Evolutionary conservation across 768 basidiomycete genomes (phyloP).

Genomic region (Naganishia antarctica): DNA sequence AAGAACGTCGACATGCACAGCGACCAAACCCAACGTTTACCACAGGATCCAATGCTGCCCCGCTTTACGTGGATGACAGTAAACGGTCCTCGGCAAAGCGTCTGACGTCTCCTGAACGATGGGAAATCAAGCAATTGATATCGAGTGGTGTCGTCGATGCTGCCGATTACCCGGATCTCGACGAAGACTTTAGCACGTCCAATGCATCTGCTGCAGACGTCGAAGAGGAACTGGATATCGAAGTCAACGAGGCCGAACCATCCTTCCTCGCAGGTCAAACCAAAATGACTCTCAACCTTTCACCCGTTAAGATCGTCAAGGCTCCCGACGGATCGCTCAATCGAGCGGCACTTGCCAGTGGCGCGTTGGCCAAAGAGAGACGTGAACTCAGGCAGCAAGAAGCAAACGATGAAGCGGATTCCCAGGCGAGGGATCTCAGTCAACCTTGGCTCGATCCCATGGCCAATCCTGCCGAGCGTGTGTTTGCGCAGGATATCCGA

Average conservation of each 20-base stretch:
- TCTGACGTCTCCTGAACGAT: constrained; percentile 67
- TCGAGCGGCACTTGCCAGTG: constrained; percentile 87
- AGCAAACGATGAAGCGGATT: constrained; percentile 86
- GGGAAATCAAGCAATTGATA: constrained; percentile 99
- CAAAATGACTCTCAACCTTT: constrained; percentile 87
- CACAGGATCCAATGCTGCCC: constrained; percentile 81
- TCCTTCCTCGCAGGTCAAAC: constrained; percentile 94
- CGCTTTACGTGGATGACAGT: constrained; percentile 51
- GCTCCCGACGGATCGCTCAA: constrained; percentile 97
- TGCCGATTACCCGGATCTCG: constrained; percentile 59
- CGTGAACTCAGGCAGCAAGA: constrained; percentile 91
- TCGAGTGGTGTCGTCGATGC: constrained; percentile 87
- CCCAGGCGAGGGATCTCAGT: constrained; percentile 87
- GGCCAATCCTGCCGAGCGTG: constrained; percentile 75
- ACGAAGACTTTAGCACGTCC: constrained; percentile 43
- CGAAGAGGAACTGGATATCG: constrained; percentile 95
- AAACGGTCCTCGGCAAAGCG: constrained; percentile 33
- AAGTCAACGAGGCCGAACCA: constrained; percentile 93
- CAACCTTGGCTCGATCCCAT: constrained; percentile 98
- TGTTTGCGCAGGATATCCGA: constrained; percentile 89
- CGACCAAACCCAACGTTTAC: constrained; percentile 53
- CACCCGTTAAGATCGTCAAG: constrained; percentile 96
- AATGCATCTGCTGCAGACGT: constrained; percentile 63
- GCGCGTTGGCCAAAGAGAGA: constrained; percentile 88
- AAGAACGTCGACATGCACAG: constrained; percentile 63